phyloP scores from a whole-genome alignment of 2,329 filamentous ascomycete species.

The Drechslerella coelobrocha region DNA sequence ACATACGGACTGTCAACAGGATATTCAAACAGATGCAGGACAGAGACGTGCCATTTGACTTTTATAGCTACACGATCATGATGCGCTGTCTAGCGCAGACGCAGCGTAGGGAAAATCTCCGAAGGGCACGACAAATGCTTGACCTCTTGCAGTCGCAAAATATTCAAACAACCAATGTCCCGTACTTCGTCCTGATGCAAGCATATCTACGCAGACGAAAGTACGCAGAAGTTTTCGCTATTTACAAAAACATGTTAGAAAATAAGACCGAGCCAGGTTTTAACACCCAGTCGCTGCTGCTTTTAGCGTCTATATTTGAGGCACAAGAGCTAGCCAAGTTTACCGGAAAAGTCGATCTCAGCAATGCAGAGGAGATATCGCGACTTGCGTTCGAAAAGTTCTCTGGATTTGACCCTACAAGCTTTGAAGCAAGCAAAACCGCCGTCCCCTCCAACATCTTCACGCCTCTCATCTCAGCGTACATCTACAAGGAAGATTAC shows the following conservation, averaged over 20 bases:
- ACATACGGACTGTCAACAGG: conserved; percentile 33
- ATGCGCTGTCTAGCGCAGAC: conserved; percentile 53
- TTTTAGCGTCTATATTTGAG: conserved; percentile 48
- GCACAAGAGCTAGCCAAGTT: conserved; percentile 37
- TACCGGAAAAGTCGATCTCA: conserved; percentile 32
- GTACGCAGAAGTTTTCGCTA: conserved; percentile 52
- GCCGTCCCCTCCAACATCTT: conserved; percentile 54
- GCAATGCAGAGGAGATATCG: conserved; percentile 52
- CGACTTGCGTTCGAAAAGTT: conserved; percentile 51
- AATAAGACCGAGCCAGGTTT: conserved; percentile 50
- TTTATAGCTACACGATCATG: conserved; percentile 54
- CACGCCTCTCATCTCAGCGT: conserved; percentile 52
- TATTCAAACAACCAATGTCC: conserved; percentile 59
- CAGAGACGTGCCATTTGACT: conserved; percentile 53
- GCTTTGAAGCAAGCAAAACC: conserved; percentile 51
- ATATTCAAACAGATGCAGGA: conserved; percentile 50
- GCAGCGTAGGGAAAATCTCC: conserved; percentile 28
- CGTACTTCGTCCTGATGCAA: conserved; percentile 60
- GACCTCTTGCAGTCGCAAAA: conserved; percentile 51
- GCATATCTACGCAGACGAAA: conserved; percentile 52
- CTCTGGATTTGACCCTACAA: conserved; percentile 53
- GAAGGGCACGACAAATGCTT: conserved; percentile 50
- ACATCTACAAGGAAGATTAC: conserved; percentile 48
- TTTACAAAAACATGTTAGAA: conserved; percentile 53
- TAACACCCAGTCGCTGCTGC: conserved; percentile 32